A percentile compares a stretch with the other conserved stretches of the same genome.
phyloP scores from a whole-genome alignment of 768 basidiomycete species.

The Pisolithus albus region DNA sequence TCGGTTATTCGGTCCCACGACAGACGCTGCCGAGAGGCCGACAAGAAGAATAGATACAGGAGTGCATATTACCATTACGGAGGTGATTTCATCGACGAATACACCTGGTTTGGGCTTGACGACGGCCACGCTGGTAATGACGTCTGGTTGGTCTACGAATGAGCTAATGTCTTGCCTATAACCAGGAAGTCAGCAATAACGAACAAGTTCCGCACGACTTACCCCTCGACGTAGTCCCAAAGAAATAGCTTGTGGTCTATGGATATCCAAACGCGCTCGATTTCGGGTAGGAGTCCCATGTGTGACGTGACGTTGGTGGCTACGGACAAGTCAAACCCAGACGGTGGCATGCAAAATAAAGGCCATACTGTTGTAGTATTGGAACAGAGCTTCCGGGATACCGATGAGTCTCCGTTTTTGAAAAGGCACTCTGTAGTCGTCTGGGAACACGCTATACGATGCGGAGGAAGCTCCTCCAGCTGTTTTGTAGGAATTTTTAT shows the following conservation, averaged over 20 bases:
- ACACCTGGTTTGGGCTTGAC: conserved; percentile 80
- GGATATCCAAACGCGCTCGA: conserved; percentile 92
- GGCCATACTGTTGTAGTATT: conserved; percentile 66
- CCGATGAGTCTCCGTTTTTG: conserved; percentile 69
- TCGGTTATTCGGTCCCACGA: conserved; percentile 33
- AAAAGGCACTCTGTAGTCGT: conserved; percentile 73
- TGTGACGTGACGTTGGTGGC: conserved; percentile 66
- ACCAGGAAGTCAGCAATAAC: conserved; percentile 3
- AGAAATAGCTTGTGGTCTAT: conserved; percentile 91
- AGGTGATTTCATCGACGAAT: conserved; percentile 89
- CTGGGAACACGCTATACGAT: conserved; percentile 71
- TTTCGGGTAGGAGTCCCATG: conserved; percentile 89
- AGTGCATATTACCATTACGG: conserved; percentile 85
- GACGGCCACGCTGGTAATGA: conserved; percentile 83
- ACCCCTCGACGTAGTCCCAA: conserved; percentile 97
- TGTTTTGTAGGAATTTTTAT: conserved; percentile 15
- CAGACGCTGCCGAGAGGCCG: conserved; percentile 56
- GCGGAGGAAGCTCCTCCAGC: conserved; percentile 64
- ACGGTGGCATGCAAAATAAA: not conserved
- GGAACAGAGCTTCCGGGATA: conserved; percentile 74
- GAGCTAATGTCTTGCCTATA: conserved; percentile 81
- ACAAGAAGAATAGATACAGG: conserved; percentile 77
- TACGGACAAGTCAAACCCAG: conserved; percentile 24
- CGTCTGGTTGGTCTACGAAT: conserved; percentile 86
- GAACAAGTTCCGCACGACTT: conserved; percentile 22